Percentiles rank a stretch among this genome's conserved stretches.
Conservation (phyloP, 768 basidiomycete genomes). For the Dioszegia hungarica region DNA sequence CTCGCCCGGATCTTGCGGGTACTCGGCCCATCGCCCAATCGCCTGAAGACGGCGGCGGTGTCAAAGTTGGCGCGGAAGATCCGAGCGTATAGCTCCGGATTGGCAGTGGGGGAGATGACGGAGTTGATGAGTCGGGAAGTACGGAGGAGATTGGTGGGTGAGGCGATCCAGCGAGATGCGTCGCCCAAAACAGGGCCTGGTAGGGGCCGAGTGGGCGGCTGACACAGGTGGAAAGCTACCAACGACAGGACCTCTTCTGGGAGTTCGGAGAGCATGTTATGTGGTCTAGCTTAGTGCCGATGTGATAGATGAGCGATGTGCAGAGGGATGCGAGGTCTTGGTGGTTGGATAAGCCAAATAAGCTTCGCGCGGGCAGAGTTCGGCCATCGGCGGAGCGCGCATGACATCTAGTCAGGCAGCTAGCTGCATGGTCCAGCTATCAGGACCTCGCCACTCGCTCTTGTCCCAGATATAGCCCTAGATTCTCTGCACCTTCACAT, state of each 20-base stretch:
- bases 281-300: background rate
- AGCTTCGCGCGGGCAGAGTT: no score
- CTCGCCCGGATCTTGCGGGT: conserved; percentile 8
- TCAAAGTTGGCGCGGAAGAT: conserved; percentile 40
- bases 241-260: conserved; percentile 76
- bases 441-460: no score
- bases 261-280: conserved; percentile 53
- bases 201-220: background rate
- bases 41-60: conserved; percentile 39
- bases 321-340: background rate
- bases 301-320: no score
- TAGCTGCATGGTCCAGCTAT: no score
- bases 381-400: no score
- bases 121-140: conserved; percentile 27
- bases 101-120: conserved; percentile 21
- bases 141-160: conserved; percentile 30
- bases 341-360: no score
- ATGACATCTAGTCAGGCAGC: no score
- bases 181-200: no score
- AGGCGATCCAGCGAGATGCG: background rate
- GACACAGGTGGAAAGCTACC: conserved; percentile 63
- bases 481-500: background rate
- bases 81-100: conserved; percentile 36
- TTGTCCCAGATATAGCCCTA: background rate
- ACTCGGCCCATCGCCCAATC: conserved; percentile 23